A percentile compares a stretch with the other conserved stretches of the same genome.
Evolutionary conservation across 2,329 filamentous ascomycete genomes (phyloP).

Genomic region (Lojkania enalia): DNA sequence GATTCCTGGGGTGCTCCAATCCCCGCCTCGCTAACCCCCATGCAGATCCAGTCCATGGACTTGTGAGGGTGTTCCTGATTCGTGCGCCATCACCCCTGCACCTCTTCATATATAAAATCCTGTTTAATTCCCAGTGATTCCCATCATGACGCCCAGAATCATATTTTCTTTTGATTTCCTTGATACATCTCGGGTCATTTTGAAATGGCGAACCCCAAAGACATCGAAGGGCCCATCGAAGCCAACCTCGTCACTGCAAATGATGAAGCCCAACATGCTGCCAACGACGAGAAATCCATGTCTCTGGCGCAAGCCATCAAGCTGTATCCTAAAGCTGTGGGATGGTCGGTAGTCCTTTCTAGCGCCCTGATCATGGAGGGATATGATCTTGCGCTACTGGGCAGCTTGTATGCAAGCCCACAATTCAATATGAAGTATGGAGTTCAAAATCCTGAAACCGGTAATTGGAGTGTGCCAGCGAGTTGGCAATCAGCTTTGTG

Average conservation of each 20-base stretch:
- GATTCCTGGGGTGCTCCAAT: no score
- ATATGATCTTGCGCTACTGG: constrained; percentile 77
- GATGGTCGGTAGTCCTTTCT: constrained; percentile 80
- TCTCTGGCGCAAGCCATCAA: constrained; percentile 71
- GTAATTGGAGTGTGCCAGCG: constrained; percentile 45
- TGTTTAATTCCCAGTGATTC: no score
- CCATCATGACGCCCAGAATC: no score
- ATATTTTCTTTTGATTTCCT: no score
- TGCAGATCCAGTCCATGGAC: constrained; percentile 13
- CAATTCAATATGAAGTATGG: constrained; percentile 51
- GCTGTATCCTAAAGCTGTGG: constrained; percentile 82
- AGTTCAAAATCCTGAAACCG: constrained; percentile 35
- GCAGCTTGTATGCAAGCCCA: constrained; percentile 67
- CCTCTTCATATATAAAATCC: no score
- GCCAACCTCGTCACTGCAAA: constrained; percentile 23
- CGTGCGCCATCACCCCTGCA: no score
- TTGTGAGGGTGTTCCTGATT: no score
- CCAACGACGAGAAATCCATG: constrained; percentile 52
- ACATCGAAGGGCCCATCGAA: constrained; percentile 15
- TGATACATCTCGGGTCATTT: no score
- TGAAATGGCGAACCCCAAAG: constrained; percentile 25
- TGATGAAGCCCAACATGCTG: constrained; percentile 42
- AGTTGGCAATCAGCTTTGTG: constrained; percentile 50
- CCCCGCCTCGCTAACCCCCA: constrained; percentile 23
- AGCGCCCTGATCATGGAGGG: constrained; percentile 89